Evolutionary conservation across 225 moss, liverwort and hornwort species (phyloP), one percentile per base, ranked within the genome.

Genomic region (Thuidium tamariscinum): DNA sequence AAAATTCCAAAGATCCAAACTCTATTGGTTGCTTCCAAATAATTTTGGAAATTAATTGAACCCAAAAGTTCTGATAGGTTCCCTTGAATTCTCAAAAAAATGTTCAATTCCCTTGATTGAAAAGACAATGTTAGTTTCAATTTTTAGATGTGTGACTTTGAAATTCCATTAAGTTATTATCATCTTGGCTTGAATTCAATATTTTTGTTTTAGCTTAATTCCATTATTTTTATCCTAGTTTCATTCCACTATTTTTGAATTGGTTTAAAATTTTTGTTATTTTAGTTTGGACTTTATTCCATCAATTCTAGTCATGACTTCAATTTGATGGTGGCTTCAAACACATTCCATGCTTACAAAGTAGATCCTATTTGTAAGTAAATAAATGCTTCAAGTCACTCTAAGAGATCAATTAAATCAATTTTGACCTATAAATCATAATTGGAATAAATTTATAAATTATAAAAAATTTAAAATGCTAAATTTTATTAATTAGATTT

Each of bases 291-390:
- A 5, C 18, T 69, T 37, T 4, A 26, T 15, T 69, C 3, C 13
- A 73, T 48, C 0, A 32, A 0, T 32, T 73, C 4, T 49, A 48
- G 46, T 30, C 7, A 19, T 73, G 19, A 4, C 30, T 73, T 73
- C 2, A 73, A 73, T 19, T 68, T 18, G 2, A 72, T 72, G 1
- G 0, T 46, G 1, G 18, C 3, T 17, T 46, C 10, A 29, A 18
- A 7, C 0, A 0, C 13, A 20, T 0, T 0, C 3, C 0, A 0
- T 4, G 1, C 2, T 32, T 2, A 0, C 30, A 20, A 32, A 49
- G 1, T 49, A 0, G 2, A 74, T 41, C 32, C 11, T 32, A 12
- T 49, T 32, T 7, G 5, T 2, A 11, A 32, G 16, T 32, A 49
- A 3, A 12, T 32, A 34, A 20, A 34, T 11, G 4, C 5, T 13